Conservation (phyloP, 148 eudicot species). For the Selenicereus undatus region DNA sequence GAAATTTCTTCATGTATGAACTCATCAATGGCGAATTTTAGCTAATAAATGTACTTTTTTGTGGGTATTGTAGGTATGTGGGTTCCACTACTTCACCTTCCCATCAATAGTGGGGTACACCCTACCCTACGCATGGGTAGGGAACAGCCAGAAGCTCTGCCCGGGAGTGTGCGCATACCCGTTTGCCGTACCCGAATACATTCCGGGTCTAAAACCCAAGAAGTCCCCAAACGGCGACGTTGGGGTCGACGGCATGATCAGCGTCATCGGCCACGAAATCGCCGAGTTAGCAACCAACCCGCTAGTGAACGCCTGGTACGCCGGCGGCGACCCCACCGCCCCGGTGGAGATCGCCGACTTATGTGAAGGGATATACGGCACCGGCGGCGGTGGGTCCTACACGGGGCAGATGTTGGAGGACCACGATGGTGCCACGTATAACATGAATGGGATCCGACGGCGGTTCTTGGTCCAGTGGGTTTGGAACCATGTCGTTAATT, state of each 20-base stretch:
- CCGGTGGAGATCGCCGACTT: constrained; percentile 94
- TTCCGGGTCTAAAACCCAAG: constrained; percentile 62
- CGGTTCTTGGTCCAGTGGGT: constrained; percentile 83
- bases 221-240: constrained; percentile 66
- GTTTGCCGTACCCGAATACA: constrained; percentile 60
- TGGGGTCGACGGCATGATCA: constrained; percentile 88
- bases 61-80: constrained; percentile 43
- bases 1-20: too few relatives aligned
- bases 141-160: constrained; percentile 68
- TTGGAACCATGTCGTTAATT: constrained; percentile 63
- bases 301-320: constrained; percentile 86
- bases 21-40: too few relatives aligned
- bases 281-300: constrained; percentile 88
- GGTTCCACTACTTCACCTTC: constrained; percentile 90
- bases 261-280: constrained; percentile 80
- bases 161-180: constrained; percentile 89
- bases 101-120: constrained; percentile 86
- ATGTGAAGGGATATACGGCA: constrained; percentile 91
- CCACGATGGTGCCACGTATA: constrained; percentile 79
- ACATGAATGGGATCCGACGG: constrained; percentile 70
- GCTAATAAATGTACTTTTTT: background rate
- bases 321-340: constrained; percentile 71
- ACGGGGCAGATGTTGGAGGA: constrained; percentile 79
- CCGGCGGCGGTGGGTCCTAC: constrained; percentile 90
- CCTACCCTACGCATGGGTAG: constrained; percentile 96